Evolutionary conservation across 371 early-diverging fungal genomes (phyloP).

Genomic region (Syncephalis plumigaleata): DNA sequence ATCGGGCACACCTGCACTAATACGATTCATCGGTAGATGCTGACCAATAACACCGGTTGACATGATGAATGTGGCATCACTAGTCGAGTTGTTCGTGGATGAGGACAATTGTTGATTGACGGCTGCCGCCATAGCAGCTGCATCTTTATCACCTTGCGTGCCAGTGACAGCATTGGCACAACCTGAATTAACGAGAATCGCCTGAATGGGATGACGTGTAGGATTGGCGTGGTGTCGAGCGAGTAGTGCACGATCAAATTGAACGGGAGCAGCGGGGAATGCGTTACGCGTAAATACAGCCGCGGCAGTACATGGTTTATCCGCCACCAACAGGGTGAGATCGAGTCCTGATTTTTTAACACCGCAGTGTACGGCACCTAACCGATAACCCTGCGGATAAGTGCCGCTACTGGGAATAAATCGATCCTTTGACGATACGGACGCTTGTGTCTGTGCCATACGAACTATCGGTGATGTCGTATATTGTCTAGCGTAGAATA

Average conservation of each 20-base stretch:
- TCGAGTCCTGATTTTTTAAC: conserved; percentile 69
- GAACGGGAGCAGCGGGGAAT: conserved; percentile 85
- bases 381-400: conserved; percentile 71
- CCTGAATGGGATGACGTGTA: conserved; percentile 27
- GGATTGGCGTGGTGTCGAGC: conserved; percentile 11
- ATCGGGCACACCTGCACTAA: conserved; percentile 45
- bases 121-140: conserved; percentile 42
- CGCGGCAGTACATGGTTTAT: conserved; percentile 54
- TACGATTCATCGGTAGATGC: conserved; percentile 67
- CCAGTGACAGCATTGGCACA: conserved; percentile 96
- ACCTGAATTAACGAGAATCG: conserved; percentile 76
- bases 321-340: conserved; percentile 63
- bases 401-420: conserved; percentile 28
- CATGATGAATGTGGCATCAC: conserved; percentile 55
- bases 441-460: no score
- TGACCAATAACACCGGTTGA: conserved; percentile 96
- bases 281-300: conserved; percentile 87
- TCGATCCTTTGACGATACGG: conserved; percentile 19
- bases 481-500: no score
- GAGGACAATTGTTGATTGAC: conserved; percentile 21
- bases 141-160: conserved; percentile 59
- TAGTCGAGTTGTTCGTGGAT: conserved; percentile 1
- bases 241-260: conserved; percentile 46
- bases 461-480: no score
- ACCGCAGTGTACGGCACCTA: conserved; percentile 51